Base-by-base conservation (phyloP, 805 yeast species). In the Metschnikowia kofuensis region DNA sequence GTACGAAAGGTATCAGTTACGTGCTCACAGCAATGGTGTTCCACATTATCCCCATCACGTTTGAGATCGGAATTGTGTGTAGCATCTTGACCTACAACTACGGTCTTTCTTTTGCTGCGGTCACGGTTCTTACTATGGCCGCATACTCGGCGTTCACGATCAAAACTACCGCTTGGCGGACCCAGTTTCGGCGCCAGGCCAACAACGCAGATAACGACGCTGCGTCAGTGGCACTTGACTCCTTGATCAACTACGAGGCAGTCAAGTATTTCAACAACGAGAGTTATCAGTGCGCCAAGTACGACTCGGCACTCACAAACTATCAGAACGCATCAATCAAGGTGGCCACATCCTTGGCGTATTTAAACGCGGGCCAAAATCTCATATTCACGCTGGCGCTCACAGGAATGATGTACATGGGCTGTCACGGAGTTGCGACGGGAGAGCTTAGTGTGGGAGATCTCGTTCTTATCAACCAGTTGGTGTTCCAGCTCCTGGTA, bases 401-500 rank as follows among this genome's bases (percentile, higher is more conserved):
- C 54, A 94, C 99, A 1, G 87, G 84, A 1, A 94, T 94, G 95
- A 94, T 94, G 99, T 94, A 88, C 66, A 85, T 94, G 96, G 97
- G 97, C 13, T 89, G 96, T 60, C 82, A 83, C 47, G 98, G 98
- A 28, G 94, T 94, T n/a, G 83, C 89, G 12, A 67, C 79, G 2
- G 96, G 96, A 0, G 67, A 80, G 0, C 72, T 94, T 47, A 85
- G 95, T 0, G 97, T 94, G 16, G 99, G 99, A 57, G 99, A 94
- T 64, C 75, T 94, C 61, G 98, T 94, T 16, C 74, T 94, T 51
- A 92, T 94, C 55, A 94, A 94, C 68, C 99, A 94, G 70, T 77
- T 94, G 48, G 98, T 94, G 13, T 94, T 94, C 76, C 99, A 94
- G 72, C 77, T 94, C 39, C 87, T 96, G 35, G 96, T 94, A 12